Evolutionary conservation across 768 basidiomycete genomes (phyloP).

Genomic region (Hydnomerulius pinastri): DNA sequence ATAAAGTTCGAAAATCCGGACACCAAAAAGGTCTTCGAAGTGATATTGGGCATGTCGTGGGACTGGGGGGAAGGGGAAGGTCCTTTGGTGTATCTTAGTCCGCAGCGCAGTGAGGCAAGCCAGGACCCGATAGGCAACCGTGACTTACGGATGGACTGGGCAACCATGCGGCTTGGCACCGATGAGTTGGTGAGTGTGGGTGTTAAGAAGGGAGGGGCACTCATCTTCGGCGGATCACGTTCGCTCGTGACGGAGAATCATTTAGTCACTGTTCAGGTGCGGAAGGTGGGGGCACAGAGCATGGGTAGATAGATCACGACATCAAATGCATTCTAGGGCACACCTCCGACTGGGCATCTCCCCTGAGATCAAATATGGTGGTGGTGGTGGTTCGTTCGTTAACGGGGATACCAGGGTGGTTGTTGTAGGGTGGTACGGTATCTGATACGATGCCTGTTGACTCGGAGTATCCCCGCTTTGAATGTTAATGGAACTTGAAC

Average conservation of each 20-base stretch:
- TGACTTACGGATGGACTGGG: not conserved
- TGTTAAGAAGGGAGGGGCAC: not conserved
- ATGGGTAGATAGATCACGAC: no score
- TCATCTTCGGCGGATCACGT: not conserved
- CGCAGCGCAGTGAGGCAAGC: not conserved
- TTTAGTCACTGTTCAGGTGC: not conserved
- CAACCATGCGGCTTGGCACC: not conserved
- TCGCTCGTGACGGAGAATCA: not conserved
- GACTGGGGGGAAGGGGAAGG: not conserved
- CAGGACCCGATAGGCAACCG: not conserved
- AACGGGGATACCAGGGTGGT: no score
- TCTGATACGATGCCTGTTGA: no score
- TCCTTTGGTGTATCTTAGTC: not conserved
- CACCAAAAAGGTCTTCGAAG: not conserved
- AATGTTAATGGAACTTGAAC: no score
- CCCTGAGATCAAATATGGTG: no score
- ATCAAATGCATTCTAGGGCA: conserved; percentile 39
- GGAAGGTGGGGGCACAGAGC: no score
- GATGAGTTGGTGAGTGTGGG: not conserved
- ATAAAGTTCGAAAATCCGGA: not conserved
- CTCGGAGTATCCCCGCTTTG: no score
- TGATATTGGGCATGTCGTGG: not conserved
- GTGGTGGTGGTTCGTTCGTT: no score
- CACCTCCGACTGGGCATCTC: conserved; percentile 59
- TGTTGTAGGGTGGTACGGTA: no score